Conservation (phyloP, 768 basidiomycete genomes). For the Rhizopogon rudus region DNA sequence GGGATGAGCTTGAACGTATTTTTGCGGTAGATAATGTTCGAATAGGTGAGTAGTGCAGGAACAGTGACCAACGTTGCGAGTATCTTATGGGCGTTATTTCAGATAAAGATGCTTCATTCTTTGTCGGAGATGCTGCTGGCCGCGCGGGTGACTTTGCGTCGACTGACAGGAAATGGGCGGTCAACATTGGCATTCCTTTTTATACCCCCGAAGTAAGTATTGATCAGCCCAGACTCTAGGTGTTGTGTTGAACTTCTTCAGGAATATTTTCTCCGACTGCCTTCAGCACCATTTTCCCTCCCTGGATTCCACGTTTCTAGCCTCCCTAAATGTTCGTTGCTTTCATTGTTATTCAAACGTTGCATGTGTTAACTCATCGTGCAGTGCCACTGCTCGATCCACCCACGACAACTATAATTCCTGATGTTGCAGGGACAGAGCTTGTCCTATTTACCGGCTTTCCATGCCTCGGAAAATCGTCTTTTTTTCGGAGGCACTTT, state of each 20-base stretch:
- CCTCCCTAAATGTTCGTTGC: constrained; percentile 26
- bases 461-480: constrained; percentile 74
- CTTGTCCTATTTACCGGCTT: constrained; percentile 59
- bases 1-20: constrained; percentile 62
- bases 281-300: constrained; percentile 38
- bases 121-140: constrained; percentile 90
- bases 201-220: constrained; percentile 73
- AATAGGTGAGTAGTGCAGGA: constrained; percentile 48
- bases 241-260: constrained; percentile 25
- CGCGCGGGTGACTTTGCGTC: constrained; percentile 71
- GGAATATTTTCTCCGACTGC: constrained; percentile 74
- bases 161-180: constrained; percentile 82
- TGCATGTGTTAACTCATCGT: neutral
- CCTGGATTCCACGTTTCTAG: constrained; percentile 66
- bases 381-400: constrained; percentile 36
- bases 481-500: constrained; percentile 74
- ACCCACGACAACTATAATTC: constrained; percentile 11
- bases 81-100: neutral
- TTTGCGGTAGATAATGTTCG: constrained; percentile 50
- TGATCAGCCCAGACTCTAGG: neutral
- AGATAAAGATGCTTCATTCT: constrained; percentile 70
- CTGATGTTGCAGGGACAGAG: constrained; percentile 25
- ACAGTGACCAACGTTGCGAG: neutral
- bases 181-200: constrained; percentile 70
- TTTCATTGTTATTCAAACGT: neutral